These are phyloP conservation scores for Didymella exigua DNA, from an alignment of 2,329 filamentous ascomycete species.

Conservation along the genomic window DNA sequence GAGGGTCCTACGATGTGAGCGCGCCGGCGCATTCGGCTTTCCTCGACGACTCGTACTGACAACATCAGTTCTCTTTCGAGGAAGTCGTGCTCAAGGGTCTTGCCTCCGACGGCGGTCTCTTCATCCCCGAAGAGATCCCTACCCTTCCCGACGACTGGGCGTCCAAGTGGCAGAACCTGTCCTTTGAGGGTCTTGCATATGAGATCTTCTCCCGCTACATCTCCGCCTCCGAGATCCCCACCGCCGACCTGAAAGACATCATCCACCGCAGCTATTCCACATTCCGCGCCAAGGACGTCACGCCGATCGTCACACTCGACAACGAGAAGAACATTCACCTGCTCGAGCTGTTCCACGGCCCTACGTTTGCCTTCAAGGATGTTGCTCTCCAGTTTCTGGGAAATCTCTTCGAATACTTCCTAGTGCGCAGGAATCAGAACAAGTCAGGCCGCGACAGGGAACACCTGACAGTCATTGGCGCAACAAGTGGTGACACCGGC, in stretches of 20 bases:
- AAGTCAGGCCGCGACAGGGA: constrained; percentile 69
- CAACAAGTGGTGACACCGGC: constrained; percentile 67
- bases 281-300: constrained; percentile 79
- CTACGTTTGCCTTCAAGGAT: constrained; percentile 92
- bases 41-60: constrained; percentile 22
- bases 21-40: constrained; percentile 5
- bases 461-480: constrained; percentile 50
- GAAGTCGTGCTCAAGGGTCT: constrained; percentile 89
- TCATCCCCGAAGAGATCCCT: constrained; percentile 84
- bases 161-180: constrained; percentile 74
- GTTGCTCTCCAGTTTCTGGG: constrained; percentile 91
- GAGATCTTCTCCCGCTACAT: constrained; percentile 89
- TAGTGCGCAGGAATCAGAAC: constrained; percentile 72
- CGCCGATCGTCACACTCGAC: constrained; percentile 79
- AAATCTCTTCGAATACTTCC: constrained; percentile 93
- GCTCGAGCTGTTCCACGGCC: constrained; percentile 94
- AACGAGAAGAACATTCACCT: constrained; percentile 75
- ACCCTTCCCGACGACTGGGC: constrained; percentile 67
- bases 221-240: constrained; percentile 79
- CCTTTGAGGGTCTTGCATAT: constrained; percentile 81
- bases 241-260: constrained; percentile 79
- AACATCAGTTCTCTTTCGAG: constrained; percentile 80
- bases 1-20: constrained; percentile 66
- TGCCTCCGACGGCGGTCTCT: constrained; percentile 84
- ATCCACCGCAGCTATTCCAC: constrained; percentile 86